Evolutionary conservation across 495 filamentous ascomycete species (phyloP), one percentile per base, ranked within the genome.

Genomic region (Penicillium antarcticum): DNA sequence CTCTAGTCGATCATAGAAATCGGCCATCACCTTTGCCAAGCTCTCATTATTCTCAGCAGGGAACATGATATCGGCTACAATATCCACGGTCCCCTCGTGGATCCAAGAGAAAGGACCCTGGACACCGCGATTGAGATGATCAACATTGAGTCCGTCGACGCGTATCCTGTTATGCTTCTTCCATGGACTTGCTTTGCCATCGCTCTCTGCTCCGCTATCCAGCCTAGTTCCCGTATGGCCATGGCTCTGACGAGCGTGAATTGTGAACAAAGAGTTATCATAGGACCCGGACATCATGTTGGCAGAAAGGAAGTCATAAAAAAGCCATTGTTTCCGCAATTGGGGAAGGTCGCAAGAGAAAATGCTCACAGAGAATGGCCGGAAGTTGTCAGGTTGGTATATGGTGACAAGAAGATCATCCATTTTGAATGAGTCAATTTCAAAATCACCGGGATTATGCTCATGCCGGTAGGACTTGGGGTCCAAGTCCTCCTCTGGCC

Each of bases 61-160:
- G 53, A 98, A 86, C 83, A 94, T 88, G 46, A 97, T 83, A 56
- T 98, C 95, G 5, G 95, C 89, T 14, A 97, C 87, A 47, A 98
- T 96, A 63, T 98, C 95, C 34, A 98, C 94, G 45, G 88, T 92
- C 7, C 94, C 94, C 67, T 95, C 88, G 60, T 92, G 85, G 34
- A 98, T 98, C 94, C 94, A 98, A 0, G 89, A 92, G 65, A 98
- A 97, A 0, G 92, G 94, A 0, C 94, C 95, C 54, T 94, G 84
- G 5, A 96, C 87, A 26, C 94, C 92, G 31, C 91, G 86, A 61
- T 98, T 98, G 3, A 98, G 77, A 66, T 98, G 94, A 61, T 97
- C 92, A 47, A 98, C 95, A 60, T 87, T 95, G 5, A 98, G 78
- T 8, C 88, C 91, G 61, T 97, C 94, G 54, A 98, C 94, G 13